phyloP scores from a whole-genome alignment of 441 rosid genomes.

The Eugenia klotzschiana region DNA sequence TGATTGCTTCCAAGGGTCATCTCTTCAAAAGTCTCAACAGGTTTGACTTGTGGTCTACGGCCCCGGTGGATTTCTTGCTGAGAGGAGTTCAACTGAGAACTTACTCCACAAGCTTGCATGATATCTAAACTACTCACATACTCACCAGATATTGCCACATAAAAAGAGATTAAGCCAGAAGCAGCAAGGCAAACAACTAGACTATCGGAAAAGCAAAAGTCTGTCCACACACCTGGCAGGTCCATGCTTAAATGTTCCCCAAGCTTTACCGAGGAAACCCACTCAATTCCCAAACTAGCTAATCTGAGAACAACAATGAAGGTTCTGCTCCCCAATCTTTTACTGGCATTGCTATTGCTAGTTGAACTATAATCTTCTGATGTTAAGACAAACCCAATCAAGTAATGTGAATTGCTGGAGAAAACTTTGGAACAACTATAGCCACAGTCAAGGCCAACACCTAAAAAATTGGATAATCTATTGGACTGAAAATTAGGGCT shows the following conservation, averaged over 20 bases:
- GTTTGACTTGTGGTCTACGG: constrained; percentile 17
- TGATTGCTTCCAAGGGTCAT: constrained; percentile 12
- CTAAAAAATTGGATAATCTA: constrained; percentile 13
- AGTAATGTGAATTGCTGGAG: constrained; percentile 56
- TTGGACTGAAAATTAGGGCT: constrained; percentile 16
- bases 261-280: constrained; percentile 68
- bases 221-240: constrained; percentile 50
- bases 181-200: constrained; percentile 77
- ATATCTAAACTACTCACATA: constrained; percentile 50
- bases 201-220: constrained; percentile 65
- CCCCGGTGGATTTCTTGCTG: constrained; percentile 15
- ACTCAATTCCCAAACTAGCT: constrained; percentile 55
- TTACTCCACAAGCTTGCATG: constrained; percentile 33
- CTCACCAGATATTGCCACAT: constrained; percentile 54
- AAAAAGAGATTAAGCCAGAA: constrained; percentile 52
- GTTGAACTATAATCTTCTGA: constrained; percentile 22
- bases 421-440: constrained; percentile 68
- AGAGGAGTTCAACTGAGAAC: constrained; percentile 16
- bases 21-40: constrained; percentile 16
- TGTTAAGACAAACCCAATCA: constrained; percentile 69
- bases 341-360: constrained; percentile 17
- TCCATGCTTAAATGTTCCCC: constrained; percentile 24
- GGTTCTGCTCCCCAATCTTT: constrained; percentile 19
- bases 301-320: constrained; percentile 55
- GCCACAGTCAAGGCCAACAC: constrained; percentile 15